Conservation (phyloP, 1,139 yeast genomes). For the Zygoascus meyerae region DNA sequence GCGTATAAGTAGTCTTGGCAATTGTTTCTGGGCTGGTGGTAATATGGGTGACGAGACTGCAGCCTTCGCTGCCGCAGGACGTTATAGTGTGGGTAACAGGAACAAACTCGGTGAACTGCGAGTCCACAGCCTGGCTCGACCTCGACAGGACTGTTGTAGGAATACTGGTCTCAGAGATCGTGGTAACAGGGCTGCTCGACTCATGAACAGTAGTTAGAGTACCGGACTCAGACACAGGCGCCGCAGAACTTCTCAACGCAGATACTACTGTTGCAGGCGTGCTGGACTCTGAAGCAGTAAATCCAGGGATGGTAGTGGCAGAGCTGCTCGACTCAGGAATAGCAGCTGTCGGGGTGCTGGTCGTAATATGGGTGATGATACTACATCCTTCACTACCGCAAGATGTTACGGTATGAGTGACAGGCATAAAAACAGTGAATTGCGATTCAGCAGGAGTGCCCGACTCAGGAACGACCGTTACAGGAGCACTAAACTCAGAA, state of each 20-base stretch:
- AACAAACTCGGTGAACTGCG: too few species aligned
- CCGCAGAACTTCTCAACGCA: too few species aligned
- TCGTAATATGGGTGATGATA: neutral
- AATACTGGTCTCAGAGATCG: too few species aligned
- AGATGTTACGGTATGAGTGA: neutral
- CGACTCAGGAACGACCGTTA: neutral
- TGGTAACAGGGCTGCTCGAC: too few species aligned
- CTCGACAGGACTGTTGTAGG: too few species aligned
- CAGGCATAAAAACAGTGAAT: neutral
- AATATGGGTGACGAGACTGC: neutral
- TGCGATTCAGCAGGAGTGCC: neutral
- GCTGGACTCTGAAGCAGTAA: too few species aligned
- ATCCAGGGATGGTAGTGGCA: too few species aligned
- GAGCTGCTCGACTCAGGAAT: neutral
- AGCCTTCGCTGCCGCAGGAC: neutral
- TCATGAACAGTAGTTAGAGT: too few species aligned
- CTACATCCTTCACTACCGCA: neutral
- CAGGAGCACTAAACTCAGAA: slow-evolving; percentile 1
- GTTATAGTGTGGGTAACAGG: neutral
- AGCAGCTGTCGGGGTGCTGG: neutral
- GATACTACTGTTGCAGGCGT: too few species aligned
- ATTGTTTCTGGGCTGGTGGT: neutral
- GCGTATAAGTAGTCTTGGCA: slow-evolving; percentile 2
- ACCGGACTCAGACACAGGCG: too few species aligned
- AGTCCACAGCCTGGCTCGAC: too few species aligned